A percentile compares a stretch with the other conserved stretches of the same genome.
Conservation (phyloP, 1,284 basidiomycete species). For the Marasmius oreades region DNA sequence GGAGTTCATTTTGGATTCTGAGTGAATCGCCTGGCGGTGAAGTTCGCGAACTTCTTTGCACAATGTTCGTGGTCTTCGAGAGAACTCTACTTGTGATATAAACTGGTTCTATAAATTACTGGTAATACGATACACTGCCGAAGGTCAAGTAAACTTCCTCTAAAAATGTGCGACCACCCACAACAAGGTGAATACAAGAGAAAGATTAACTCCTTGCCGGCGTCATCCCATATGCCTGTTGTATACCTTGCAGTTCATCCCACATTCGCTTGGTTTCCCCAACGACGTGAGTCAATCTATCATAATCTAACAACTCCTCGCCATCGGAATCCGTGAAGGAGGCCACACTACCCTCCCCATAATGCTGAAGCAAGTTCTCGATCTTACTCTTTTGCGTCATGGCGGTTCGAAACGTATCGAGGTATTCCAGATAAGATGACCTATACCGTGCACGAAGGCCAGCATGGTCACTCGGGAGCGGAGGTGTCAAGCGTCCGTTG, state of each 20-base stretch:
- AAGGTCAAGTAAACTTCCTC: not conserved
- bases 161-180: not conserved
- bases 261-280: constrained; percentile 37
- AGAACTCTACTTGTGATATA: constrained; percentile 45
- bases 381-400: constrained; percentile 46
- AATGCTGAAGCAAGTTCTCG: constrained; percentile 34
- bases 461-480: constrained; percentile 37
- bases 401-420: constrained; percentile 42
- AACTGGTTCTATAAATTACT: not conserved
- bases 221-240: constrained; percentile 26
- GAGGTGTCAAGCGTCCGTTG: constrained; percentile 27
- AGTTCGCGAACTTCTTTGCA: no score
- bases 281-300: constrained; percentile 45
- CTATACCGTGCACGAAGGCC: constrained; percentile 51
- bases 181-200: not conserved
- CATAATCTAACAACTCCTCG: constrained; percentile 50
- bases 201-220: not conserved
- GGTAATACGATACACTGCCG: not conserved
- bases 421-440: constrained; percentile 45
- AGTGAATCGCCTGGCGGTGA: no score
- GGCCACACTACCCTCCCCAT: constrained; percentile 29
- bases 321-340: constrained; percentile 42
- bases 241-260: constrained; percentile 47
- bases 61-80: constrained; percentile 53
- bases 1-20: no score